Conservation (phyloP, 352 stramenopile genomes). For the Phytophthora nicotianae region DNA sequence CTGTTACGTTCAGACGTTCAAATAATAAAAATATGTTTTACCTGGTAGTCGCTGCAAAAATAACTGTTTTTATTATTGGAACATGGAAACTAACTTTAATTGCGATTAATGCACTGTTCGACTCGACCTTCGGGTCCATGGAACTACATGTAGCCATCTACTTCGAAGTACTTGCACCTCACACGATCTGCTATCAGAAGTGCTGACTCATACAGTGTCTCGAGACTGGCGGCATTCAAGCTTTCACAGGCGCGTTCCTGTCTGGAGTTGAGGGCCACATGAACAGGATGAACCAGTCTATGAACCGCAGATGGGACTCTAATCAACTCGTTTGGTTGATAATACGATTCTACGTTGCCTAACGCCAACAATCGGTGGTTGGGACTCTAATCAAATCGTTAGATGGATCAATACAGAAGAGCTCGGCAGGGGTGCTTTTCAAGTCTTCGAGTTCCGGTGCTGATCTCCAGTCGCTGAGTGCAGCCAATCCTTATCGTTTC, state of each 20-base stretch:
- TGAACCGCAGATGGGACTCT: slow-evolving; percentile 8
- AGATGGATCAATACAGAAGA: neutral
- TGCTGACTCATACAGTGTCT: neutral
- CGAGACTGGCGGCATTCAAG: neutral
- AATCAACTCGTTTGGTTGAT: slow-evolving; percentile 32
- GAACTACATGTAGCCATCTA: no score
- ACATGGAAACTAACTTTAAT: no score
- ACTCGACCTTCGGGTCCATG: no score
- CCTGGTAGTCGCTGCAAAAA: no score
- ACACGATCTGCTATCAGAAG: neutral
- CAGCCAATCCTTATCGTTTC: slow-evolving; percentile 8
- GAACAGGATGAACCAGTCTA: slow-evolving; percentile 1
- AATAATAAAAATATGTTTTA: no score
- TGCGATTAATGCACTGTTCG: no score
- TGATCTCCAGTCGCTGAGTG: slow-evolving; percentile 9
- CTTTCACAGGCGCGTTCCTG: neutral
- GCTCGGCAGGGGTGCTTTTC: neutral
- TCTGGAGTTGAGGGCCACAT: slow-evolving; percentile 1
- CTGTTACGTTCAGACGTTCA: no score
- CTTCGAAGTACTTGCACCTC: neutral
- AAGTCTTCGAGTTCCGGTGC: slow-evolving; percentile 17
- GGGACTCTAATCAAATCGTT: slow-evolving; percentile 21
- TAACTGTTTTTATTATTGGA: no score
- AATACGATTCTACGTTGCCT: slow-evolving; percentile 2
- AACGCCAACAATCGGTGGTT: neutral